These are phyloP conservation scores for Annona cherimola DNA, from an alignment of 164 flowering plant genomes.

Conservation along the genomic window DNA sequence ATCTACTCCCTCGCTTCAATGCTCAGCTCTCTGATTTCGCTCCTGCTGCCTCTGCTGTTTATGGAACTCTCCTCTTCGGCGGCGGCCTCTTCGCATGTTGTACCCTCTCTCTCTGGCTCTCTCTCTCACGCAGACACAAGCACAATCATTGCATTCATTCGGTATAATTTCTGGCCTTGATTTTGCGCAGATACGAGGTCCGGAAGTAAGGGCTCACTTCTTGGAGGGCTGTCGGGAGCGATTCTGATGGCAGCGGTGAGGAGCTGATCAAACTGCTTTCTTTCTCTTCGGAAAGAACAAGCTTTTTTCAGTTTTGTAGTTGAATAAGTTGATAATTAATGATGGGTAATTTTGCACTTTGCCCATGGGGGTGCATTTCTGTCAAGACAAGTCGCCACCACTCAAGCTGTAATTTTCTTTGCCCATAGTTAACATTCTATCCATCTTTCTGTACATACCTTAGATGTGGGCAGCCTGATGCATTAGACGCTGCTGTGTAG, in stretches of 20 bases:
- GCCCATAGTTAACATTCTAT: too few species aligned
- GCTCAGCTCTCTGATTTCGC: slow-evolving; percentile 37
- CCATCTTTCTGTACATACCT: too few species aligned
- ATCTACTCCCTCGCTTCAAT: slow-evolving; percentile 20
- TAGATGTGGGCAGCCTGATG: too few species aligned
- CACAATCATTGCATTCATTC: neutral
- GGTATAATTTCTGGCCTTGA: neutral
- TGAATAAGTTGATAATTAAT: too few species aligned
- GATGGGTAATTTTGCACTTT: too few species aligned
- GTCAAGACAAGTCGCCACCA: too few species aligned
- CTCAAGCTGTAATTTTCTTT: too few species aligned
- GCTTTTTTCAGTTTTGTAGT: neutral
- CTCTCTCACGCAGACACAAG: neutral
- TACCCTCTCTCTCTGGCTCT: neutral
- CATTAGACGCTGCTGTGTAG: too few species aligned
- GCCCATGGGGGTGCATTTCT: too few species aligned
- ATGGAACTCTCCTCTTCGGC: slow-evolving; percentile 40
- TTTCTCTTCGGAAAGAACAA: too few species aligned
- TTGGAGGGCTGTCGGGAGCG: slow-evolving; percentile 42
- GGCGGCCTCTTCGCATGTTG: slow-evolving; percentile 51
- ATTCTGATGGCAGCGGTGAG: slow-evolving; percentile 40
- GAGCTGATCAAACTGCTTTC: neutral
- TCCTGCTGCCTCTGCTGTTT: slow-evolving; percentile 36
- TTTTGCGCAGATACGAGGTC: slow-evolving; percentile 27
- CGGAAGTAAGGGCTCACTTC: slow-evolving; percentile 42